These are phyloP conservation scores for Boletus calvinii DNA, from an alignment of 1,284 basidiomycete genomes.

Conservation along the genomic window DNA sequence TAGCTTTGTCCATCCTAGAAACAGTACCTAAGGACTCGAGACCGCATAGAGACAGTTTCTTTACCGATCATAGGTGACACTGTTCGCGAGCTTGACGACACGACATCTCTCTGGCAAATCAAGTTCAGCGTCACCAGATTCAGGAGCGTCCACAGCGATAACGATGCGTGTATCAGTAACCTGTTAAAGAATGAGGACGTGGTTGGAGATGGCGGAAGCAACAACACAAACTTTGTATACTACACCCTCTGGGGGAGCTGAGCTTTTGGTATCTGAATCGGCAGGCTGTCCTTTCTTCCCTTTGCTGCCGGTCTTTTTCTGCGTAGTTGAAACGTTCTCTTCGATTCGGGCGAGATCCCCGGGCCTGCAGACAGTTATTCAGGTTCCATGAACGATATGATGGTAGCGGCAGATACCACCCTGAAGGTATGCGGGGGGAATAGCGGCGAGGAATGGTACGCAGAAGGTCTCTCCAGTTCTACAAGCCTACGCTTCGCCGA, in stretches of 20 bases:
- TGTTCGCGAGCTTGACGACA: constrained; percentile 88
- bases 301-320: constrained; percentile 46
- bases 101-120: constrained; percentile 83
- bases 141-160: constrained; percentile 67
- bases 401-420: constrained; percentile 34
- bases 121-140: constrained; percentile 59
- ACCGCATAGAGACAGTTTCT: background rate
- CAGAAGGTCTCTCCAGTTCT: constrained; percentile 81
- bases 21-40: background rate
- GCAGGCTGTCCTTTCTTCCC: constrained; percentile 42
- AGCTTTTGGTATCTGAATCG: constrained; percentile 37
- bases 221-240: constrained; percentile 65
- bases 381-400: constrained; percentile 5
- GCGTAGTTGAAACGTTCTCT: constrained; percentile 50
- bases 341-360: constrained; percentile 86
- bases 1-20: constrained; percentile 79
- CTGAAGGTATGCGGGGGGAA: constrained; percentile 88
- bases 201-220: background rate
- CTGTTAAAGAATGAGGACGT: constrained; percentile 37
- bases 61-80: constrained; percentile 86
- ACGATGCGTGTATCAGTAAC: constrained; percentile 76
- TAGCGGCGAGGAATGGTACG: constrained; percentile 67
- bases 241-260: constrained; percentile 64
- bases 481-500: constrained; percentile 61
- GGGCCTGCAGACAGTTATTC: constrained; percentile 41